A percentile compares a stretch with the other conserved stretches of the same genome.
Evolutionary conservation across 208 protist species (phyloP).

Genomic region (Leishmania mexicana): DNA sequence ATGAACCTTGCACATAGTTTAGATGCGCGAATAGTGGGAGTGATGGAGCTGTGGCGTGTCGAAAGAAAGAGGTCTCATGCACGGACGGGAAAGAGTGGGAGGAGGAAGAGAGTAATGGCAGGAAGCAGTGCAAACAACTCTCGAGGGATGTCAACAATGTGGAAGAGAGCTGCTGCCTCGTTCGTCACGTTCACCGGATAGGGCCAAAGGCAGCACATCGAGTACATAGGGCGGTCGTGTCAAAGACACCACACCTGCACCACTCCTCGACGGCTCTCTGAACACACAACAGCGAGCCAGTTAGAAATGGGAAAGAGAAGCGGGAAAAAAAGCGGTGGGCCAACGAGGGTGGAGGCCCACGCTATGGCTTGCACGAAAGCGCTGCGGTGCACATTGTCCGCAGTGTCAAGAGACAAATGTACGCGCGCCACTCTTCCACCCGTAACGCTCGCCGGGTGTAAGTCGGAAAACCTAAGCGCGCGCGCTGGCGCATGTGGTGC

Average conservation of each 20-base stretch:
- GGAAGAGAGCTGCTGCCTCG: neutral
- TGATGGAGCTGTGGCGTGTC: neutral
- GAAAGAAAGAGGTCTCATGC: neutral
- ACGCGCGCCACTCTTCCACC: neutral
- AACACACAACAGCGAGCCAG: neutral
- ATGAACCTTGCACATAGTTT: neutral
- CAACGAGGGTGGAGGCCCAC: neutral
- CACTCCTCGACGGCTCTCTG: too few species aligned
- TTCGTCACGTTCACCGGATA: neutral
- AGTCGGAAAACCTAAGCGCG: neutral
- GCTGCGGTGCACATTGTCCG: neutral
- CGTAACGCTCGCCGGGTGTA: too few species aligned
- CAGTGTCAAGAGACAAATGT: too few species aligned
- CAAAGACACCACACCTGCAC: neutral
- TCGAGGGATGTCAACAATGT: neutral
- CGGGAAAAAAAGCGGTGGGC: neutral
- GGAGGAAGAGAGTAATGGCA: neutral
- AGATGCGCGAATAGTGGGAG: neutral
- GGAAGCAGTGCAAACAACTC: neutral
- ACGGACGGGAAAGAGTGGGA: neutral
- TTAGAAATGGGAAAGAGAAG: neutral
- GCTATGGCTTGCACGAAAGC: neutral
- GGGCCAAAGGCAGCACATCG: neutral
- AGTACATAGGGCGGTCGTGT: neutral
- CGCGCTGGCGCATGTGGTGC: constrained; percentile 30